Conservation (phyloP, 2,329 filamentous ascomycete species). For the Bertia moriformis region DNA sequence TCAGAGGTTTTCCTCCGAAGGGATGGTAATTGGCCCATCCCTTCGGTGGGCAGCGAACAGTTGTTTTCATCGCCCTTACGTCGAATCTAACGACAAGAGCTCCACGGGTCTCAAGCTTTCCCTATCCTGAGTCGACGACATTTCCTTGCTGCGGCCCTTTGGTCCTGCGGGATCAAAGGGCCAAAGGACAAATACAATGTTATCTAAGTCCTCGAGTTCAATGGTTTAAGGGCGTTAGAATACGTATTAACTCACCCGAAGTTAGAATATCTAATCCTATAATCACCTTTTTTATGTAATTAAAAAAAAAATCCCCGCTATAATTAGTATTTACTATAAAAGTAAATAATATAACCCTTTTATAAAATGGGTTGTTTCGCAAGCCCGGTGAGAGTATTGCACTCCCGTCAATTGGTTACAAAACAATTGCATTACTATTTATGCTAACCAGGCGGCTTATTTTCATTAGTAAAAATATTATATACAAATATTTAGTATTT, state of each 20-base stretch:
- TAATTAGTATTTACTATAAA: not conserved
- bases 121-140: too few species aligned
- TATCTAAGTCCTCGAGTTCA: not conserved
- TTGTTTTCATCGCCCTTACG: too few species aligned
- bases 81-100: too few species aligned
- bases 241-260: not conserved
- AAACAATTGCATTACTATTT: constrained; percentile 5
- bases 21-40: too few species aligned
- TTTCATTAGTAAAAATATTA: too few species aligned
- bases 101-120: too few species aligned
- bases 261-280: constrained; percentile 1
- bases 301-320: not conserved
- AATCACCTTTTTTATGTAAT: not conserved
- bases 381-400: constrained; percentile 2
- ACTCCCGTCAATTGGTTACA: constrained; percentile 4
- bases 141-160: too few species aligned
- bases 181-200: too few species aligned
- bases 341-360: not conserved
- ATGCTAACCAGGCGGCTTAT: constrained; percentile 2
- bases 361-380: not conserved
- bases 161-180: too few species aligned
- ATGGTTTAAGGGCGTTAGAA: too few species aligned
- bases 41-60: too few species aligned
- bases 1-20: too few species aligned
- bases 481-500: constrained; percentile 4